phyloP scores from a whole-genome alignment of 2,329 filamentous ascomycete species.

The Cladosporium sp. region DNA sequence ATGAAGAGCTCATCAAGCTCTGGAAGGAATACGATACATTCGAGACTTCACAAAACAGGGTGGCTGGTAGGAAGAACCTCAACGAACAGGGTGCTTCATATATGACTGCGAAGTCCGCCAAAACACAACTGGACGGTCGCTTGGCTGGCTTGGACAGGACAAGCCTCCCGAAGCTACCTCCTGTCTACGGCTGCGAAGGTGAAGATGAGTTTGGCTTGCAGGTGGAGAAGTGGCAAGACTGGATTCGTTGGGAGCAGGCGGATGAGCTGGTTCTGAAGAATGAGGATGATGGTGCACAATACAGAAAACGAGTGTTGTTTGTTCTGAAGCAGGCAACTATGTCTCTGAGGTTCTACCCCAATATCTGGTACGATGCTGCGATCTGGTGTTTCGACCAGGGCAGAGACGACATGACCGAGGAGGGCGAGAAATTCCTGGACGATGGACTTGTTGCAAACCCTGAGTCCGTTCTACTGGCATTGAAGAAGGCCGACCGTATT shows the following conservation, averaged over 20 bases:
- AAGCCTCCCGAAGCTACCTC: constrained; percentile 75
- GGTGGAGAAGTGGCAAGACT: constrained; percentile 83
- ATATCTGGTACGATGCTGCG: constrained; percentile 92
- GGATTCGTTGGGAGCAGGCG: constrained; percentile 93
- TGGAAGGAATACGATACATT: constrained; percentile 99
- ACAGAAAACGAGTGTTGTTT: constrained; percentile 76
- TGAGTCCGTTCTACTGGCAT: constrained; percentile 83
- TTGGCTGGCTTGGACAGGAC: constrained; percentile 71
- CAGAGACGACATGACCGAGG: constrained; percentile 49
- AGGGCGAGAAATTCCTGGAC: constrained; percentile 73
- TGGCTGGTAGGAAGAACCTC: constrained; percentile 88
- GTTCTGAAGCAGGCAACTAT: constrained; percentile 92
- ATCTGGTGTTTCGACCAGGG: constrained; percentile 86
- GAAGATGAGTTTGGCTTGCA: constrained; percentile 80
- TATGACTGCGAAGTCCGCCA: constrained; percentile 91
- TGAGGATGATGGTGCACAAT: constrained; percentile 70
- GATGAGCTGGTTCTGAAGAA: constrained; percentile 82
- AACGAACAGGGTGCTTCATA: constrained; percentile 90
- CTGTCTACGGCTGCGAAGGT: constrained; percentile 79
- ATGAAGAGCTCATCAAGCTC: constrained; percentile 71
- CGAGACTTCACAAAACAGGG: constrained; percentile 89
- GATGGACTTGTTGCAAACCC: constrained; percentile 86
- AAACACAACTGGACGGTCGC: constrained; percentile 85
- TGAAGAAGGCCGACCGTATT: constrained; percentile 83
- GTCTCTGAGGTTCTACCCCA: constrained; percentile 89